These are phyloP conservation scores for Geosiphon pyriformis DNA, from an alignment of 192 early-diverging fungal genomes.

Conservation along the genomic window DNA sequence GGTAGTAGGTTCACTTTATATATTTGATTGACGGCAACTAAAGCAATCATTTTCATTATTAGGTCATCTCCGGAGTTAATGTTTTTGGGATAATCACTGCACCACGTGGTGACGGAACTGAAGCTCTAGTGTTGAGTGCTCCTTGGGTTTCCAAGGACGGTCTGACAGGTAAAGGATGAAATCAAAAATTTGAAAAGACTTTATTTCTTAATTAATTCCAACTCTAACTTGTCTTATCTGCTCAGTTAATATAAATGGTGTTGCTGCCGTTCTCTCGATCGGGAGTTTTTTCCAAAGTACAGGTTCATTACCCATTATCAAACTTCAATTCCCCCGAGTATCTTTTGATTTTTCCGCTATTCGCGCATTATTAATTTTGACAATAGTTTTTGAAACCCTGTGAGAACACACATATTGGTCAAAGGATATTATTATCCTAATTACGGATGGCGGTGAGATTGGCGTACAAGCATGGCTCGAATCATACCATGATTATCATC, in stretches of 20 bases:
- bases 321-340: slow-evolving; percentile 25
- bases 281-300: slow-evolving; percentile 53
- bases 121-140: slow-evolving; percentile 80
- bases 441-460: slow-evolving; percentile 66
- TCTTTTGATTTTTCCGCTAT: slow-evolving; percentile 15
- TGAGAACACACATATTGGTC: slow-evolving; percentile 76
- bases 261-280: slow-evolving; percentile 43
- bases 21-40: not conserved
- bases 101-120: slow-evolving; percentile 81
- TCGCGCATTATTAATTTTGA: not conserved
- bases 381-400: not conserved
- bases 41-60: not conserved
- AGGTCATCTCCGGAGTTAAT: slow-evolving; percentile 52
- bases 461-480: slow-evolving; percentile 86
- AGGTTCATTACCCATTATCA: not conserved
- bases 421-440: slow-evolving; percentile 86
- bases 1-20: not conserved
- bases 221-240: slow-evolving; percentile 3
- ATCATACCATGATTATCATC: slow-evolving; percentile 74
- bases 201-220: slow-evolving; percentile 20
- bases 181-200: not conserved
- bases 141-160: slow-evolving; percentile 65
- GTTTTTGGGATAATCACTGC: slow-evolving; percentile 78
- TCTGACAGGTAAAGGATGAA: not conserved
- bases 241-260: slow-evolving; percentile 44